Evolutionary conservation across 2,329 filamentous ascomycete genomes (phyloP).

Genomic region (Calonectria multiphialidica): DNA sequence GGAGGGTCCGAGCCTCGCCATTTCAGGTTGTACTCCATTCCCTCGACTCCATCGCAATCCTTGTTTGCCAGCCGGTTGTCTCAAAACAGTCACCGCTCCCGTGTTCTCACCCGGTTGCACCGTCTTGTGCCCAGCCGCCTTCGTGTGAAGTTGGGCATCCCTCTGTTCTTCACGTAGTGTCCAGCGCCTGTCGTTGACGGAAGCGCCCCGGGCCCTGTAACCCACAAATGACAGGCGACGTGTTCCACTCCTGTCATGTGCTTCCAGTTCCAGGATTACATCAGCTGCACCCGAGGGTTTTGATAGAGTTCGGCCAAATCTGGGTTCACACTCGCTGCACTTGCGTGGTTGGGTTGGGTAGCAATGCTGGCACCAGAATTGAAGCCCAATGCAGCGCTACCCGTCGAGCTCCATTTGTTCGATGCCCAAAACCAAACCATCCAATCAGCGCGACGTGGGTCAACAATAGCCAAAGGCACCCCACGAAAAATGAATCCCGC

Average conservation of each 20-base stretch:
- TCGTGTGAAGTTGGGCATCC: slow-evolving; percentile 39
- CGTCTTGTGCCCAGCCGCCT: slow-evolving; percentile 36
- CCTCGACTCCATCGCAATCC: slow-evolving; percentile 25
- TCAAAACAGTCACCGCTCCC: slow-evolving; percentile 30
- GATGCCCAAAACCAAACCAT: slow-evolving; percentile 36
- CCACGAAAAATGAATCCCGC: slow-evolving; percentile 27
- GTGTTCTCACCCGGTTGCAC: slow-evolving; percentile 33
- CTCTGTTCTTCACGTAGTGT: slow-evolving; percentile 29
- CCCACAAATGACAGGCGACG: slow-evolving; percentile 43
- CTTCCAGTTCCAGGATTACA: slow-evolving; percentile 34
- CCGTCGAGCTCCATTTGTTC: slow-evolving; percentile 38
- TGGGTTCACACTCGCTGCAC: slow-evolving; percentile 18
- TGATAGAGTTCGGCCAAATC: slow-evolving; percentile 16
- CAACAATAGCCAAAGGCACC: slow-evolving; percentile 29
- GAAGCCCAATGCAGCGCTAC: slow-evolving; percentile 48
- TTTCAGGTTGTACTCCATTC: slow-evolving; percentile 15
- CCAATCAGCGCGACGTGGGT: slow-evolving; percentile 39
- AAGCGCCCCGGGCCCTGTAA: slow-evolving; percentile 9
- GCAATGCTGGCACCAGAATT: slow-evolving; percentile 52
- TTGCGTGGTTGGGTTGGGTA: slow-evolving; percentile 50
- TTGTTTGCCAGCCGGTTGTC: slow-evolving; percentile 28
- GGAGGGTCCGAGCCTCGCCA: slow-evolving; percentile 35
- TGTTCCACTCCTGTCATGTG: slow-evolving; percentile 41
- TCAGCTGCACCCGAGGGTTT: slow-evolving; percentile 38
- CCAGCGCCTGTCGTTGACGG: slow-evolving; percentile 14